Percentiles rank a stretch among this genome's conserved stretches.
Conservation (phyloP, 345 rosid genomes). For the Aethionema arabicum region DNA sequence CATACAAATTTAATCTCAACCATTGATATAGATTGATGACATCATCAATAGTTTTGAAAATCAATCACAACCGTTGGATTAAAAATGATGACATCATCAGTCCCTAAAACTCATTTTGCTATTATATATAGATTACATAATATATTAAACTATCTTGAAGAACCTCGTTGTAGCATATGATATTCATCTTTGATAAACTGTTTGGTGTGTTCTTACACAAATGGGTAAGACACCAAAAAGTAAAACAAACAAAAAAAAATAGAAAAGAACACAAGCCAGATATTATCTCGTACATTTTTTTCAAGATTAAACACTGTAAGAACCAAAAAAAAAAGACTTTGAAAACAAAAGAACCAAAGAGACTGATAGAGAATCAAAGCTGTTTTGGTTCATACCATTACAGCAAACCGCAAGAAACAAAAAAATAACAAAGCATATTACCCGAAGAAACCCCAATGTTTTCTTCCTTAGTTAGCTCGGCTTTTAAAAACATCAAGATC, state of each 20-base stretch:
- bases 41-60: no score
- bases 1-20: no score
- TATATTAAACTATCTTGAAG: no score
- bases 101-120: no score
- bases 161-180: not conserved
- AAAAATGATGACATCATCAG: no score
- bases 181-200: conserved; percentile 22
- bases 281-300: conserved; percentile 8
- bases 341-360: conserved; percentile 23
- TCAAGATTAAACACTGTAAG: conserved; percentile 19
- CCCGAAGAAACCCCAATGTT: not conserved
- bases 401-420: conserved; percentile 34
- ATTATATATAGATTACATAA: no score
- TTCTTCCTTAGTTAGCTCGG: conserved; percentile 42
- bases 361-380: conserved; percentile 35
- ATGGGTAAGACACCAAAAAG: not conserved
- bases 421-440: conserved; percentile 24
- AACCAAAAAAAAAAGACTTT: conserved; percentile 4
- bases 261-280: conserved; percentile 27
- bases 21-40: no score
- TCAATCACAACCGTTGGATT: no score
- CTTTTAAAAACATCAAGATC: conserved; percentile 53
- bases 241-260: no score
- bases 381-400: conserved; percentile 38
- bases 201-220: conserved; percentile 27